phyloP scores from a whole-genome alignment of 768 basidiomycete species.

The Rhizopogon vinicolor region DNA sequence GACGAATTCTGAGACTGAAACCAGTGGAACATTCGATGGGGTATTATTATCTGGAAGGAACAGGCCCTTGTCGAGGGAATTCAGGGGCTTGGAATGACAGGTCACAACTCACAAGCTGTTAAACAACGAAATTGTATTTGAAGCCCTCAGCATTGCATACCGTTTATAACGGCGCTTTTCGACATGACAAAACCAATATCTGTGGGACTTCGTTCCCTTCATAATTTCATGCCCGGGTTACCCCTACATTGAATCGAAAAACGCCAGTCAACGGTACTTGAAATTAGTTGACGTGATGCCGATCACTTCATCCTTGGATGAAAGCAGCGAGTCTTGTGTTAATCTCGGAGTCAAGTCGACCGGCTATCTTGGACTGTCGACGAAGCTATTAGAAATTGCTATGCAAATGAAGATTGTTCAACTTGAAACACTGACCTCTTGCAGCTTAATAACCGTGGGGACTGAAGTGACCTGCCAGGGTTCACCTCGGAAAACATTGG shows the following conservation, averaged over 20 bases:
- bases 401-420: not conserved
- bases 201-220: too few species aligned
- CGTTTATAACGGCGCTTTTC: too few species aligned
- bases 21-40: too few species aligned
- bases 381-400: not conserved
- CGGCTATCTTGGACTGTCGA: not conserved
- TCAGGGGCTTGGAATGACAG: too few species aligned
- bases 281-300: not conserved
- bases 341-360: not conserved
- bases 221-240: too few species aligned
- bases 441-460: conserved; percentile 62
- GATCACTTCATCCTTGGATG: not conserved
- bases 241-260: not conserved
- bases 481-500: conserved; percentile 53
- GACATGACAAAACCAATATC: too few species aligned
- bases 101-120: too few species aligned
- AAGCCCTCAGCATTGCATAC: too few species aligned
- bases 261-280: not conserved
- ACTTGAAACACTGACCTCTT: conserved; percentile 40
- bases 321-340: not conserved
- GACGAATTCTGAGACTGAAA: too few species aligned
- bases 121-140: too few species aligned
- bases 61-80: too few species aligned
- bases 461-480: conserved; percentile 59
- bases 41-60: too few species aligned